Evolutionary conservation across 2,329 filamentous ascomycete genomes (phyloP).

Genomic region (Fusarium poae): DNA sequence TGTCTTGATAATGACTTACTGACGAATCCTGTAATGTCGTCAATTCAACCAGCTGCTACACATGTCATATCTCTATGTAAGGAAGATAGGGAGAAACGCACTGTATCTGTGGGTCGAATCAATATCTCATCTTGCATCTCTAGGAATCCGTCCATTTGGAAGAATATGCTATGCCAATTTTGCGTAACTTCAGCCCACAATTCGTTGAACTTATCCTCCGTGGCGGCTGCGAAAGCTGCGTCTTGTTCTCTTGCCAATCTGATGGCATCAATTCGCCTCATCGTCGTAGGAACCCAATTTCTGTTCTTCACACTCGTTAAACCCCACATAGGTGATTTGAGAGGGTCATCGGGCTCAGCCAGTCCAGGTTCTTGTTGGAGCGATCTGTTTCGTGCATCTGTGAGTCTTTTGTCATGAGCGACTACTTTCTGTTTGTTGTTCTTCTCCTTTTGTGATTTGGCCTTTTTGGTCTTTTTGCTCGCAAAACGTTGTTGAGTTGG

Average conservation of each 20-base stretch:
- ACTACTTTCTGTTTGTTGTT: too few relatives aligned
- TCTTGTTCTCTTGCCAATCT: rapidly evolving
- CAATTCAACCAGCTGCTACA: neutral
- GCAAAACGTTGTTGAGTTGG: neutral
- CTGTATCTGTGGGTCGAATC: neutral
- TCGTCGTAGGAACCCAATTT: too few relatives aligned
- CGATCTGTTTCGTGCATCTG: too few relatives aligned
- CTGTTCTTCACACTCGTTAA: too few relatives aligned
- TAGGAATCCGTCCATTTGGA: neutral
- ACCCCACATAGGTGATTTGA: too few relatives aligned
- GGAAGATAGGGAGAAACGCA: neutral
- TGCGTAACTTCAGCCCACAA: rapidly evolving
- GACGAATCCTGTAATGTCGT: neutral
- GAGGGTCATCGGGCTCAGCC: too few relatives aligned
- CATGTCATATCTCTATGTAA: neutral
- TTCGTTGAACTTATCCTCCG: neutral
- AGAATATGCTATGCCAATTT: neutral
- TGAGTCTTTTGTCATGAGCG: too few relatives aligned
- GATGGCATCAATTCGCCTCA: neutral
- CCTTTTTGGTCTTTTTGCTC: too few relatives aligned
- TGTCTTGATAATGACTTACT: neutral
- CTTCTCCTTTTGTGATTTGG: too few relatives aligned
- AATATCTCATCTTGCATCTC: too few relatives aligned
- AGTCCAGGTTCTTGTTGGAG: too few relatives aligned
- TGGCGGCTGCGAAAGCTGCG: neutral